Percentiles rank a stretch among this genome's conserved stretches.
Evolutionary conservation across 805 yeast species (phyloP).

Genomic region (Metschnikowia lachancei): DNA sequence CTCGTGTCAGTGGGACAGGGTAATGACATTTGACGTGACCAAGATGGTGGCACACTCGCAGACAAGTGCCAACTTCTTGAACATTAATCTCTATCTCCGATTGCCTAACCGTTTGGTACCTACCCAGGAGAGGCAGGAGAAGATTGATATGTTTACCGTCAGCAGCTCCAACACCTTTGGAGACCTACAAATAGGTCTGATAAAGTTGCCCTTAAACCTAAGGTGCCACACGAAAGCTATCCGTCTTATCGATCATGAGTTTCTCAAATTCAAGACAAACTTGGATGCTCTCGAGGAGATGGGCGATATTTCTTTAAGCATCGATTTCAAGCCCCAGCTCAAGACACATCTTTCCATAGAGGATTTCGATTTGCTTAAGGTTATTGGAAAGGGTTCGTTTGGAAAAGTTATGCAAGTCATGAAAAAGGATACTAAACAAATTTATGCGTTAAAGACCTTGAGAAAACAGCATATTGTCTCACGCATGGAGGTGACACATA

Average conservation of each 20-base stretch:
- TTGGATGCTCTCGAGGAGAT: constrained; percentile 38
- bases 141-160: constrained; percentile 34
- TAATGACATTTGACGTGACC: constrained; percentile 84
- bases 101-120: constrained; percentile 65
- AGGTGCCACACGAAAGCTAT: constrained; percentile 47
- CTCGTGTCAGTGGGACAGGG: constrained; percentile 81
- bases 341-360: constrained; percentile 75
- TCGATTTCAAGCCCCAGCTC: constrained; percentile 64
- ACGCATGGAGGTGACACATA: constrained; percentile 92
- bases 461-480: constrained; percentile 93
- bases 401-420: constrained; percentile 99
- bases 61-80: constrained; percentile 52
- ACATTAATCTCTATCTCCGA: constrained; percentile 74
- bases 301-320: constrained; percentile 59
- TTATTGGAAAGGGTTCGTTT: constrained; percentile 96
- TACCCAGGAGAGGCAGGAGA: constrained; percentile 30
- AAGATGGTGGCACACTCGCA: constrained; percentile 34
- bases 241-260: constrained; percentile 64
- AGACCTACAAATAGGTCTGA: constrained; percentile 75
- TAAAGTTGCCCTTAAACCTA: constrained; percentile 58
- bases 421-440: constrained; percentile 90
- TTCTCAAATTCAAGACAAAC: constrained; percentile 39
- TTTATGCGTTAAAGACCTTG: constrained; percentile 91
- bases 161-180: constrained; percentile 42
- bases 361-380: constrained; percentile 89